Conservation (phyloP, 768 basidiomycete genomes). For the Tricholoma saponaceum region DNA sequence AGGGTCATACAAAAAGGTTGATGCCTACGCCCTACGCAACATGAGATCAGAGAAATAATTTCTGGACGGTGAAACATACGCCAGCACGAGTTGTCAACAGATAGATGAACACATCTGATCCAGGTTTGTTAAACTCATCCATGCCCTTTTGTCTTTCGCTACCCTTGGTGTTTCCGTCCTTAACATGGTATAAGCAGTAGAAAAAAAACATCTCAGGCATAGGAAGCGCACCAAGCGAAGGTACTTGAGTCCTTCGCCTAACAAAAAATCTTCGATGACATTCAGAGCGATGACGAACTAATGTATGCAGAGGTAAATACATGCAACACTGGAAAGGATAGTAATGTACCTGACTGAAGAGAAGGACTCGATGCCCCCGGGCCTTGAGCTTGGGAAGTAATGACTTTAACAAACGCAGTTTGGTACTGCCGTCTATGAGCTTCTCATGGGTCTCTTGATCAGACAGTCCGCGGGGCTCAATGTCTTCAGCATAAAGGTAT, state of each 20-base stretch:
- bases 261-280: constrained; percentile 84
- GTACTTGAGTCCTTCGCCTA: constrained; percentile 75
- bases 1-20: constrained; percentile 60
- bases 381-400: constrained; percentile 81
- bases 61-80: constrained; percentile 24
- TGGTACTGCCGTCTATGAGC: constrained; percentile 81
- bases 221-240: constrained; percentile 60
- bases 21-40: constrained; percentile 72
- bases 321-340: neutral
- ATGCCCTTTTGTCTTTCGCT: constrained; percentile 87
- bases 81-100: constrained; percentile 91
- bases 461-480: constrained; percentile 67
- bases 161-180: constrained; percentile 91
- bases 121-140: constrained; percentile 89
- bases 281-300: constrained; percentile 88
- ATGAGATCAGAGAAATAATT: neutral
- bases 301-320: constrained; percentile 1
- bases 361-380: constrained; percentile 81
- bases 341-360: constrained; percentile 81
- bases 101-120: constrained; percentile 88
- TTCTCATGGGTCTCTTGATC: constrained; percentile 66
- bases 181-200: constrained; percentile 5
- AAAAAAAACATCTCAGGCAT: neutral
- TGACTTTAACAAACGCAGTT: constrained; percentile 71
- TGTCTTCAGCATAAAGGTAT: constrained; percentile 74